phyloP scores from a whole-genome alignment of 169 alveolate genomes.

The Besnoitia besnoiti region DNA sequence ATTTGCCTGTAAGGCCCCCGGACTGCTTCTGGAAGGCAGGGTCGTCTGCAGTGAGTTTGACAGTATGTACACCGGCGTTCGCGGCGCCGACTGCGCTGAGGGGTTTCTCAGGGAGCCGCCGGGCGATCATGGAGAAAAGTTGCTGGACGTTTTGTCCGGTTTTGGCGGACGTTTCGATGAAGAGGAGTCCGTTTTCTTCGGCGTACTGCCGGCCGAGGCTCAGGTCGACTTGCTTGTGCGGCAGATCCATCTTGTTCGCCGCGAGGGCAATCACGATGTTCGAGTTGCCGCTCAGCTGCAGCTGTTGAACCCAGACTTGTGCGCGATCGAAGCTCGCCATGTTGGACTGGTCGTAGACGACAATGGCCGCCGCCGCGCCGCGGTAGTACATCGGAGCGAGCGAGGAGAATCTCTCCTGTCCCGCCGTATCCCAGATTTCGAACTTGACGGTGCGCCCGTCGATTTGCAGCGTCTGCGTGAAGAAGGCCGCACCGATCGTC shows the following conservation, averaged over 20 bases:
- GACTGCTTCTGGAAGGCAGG: neutral
- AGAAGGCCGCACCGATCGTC: slow-evolving; percentile 68
- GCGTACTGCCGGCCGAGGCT: slow-evolving; percentile 36
- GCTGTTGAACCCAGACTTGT: slow-evolving; percentile 60
- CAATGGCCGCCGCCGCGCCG: slow-evolving; percentile 69
- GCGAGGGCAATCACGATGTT: slow-evolving; percentile 62
- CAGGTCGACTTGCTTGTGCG: slow-evolving; percentile 17
- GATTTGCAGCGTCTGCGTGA: slow-evolving; percentile 44
- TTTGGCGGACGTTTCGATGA: slow-evolving; percentile 45
- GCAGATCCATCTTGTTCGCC: slow-evolving; percentile 56
- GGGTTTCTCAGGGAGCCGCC: slow-evolving; percentile 38
- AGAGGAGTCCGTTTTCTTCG: slow-evolving; percentile 49
- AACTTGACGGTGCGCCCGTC: slow-evolving; percentile 42
- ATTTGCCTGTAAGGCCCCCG: neutral
- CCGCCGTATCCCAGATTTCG: slow-evolving; percentile 71
- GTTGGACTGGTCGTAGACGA: slow-evolving; percentile 64
- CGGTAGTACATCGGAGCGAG: slow-evolving; percentile 69
- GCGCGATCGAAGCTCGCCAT: slow-evolving; percentile 51
- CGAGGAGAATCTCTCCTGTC: slow-evolving; percentile 62
- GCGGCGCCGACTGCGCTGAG: neutral
- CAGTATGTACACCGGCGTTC: slow-evolving; percentile 39
- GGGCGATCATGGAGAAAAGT: slow-evolving; percentile 48
- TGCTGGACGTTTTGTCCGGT: slow-evolving; percentile 57
- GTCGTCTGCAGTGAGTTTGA: slow-evolving; percentile 56
- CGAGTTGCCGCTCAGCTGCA: slow-evolving; percentile 50